Base-by-base conservation (phyloP, 352 stramenopile genomes). In the Globisporangium acanthophoron region DNA sequence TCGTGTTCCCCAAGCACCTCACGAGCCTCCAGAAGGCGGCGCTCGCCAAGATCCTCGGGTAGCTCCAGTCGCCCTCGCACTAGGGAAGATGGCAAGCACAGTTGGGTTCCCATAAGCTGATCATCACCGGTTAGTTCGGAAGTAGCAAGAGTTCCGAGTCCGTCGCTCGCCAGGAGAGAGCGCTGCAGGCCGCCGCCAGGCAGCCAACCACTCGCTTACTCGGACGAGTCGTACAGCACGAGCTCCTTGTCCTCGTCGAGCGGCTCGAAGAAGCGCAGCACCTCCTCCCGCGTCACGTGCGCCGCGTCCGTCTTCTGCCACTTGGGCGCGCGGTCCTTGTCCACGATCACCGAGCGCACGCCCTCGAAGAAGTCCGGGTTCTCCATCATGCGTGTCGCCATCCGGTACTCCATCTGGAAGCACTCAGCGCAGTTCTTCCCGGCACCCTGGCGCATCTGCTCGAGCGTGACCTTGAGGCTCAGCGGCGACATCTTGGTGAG, bases 301-400 rank as follows among this genome's bases (percentile, higher is more conserved):
- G 72, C 67, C 16, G 93, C 56, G 27, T 81, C 71, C 21, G 66
- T 64, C 63, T 88, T 80, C 35, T 69, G 41, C 96, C 97, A 99
- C 65, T 90, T 94, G 11, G 97, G 96, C 51, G 85, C 77, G 33
- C 85, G 80, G 75, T 98, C 94, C 68, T 98, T 98, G 75, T 99
- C 96, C 9, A 99, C 82, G 49, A 99, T 80, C 48, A 97, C 82
- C 37, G 96, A 92, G 56, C 96, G 86, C 24, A 99, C 94, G 13
- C 97, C 97, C 68, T 99, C 96, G 60, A 97, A 98, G 69, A 99
- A 99, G 71, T 99, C 97, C 15, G 73, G 65, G 59, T 87, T 92
- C 53, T 91, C 79, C 65, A 92, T 81, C 76, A 97, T 94, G 60
- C 87, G 81, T 49, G 75, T 73, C 58, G 82, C 79, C 54, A 92